phyloP scores from a whole-genome alignment of 1,139 yeast species.

The Meyerozyma smithsonii region DNA sequence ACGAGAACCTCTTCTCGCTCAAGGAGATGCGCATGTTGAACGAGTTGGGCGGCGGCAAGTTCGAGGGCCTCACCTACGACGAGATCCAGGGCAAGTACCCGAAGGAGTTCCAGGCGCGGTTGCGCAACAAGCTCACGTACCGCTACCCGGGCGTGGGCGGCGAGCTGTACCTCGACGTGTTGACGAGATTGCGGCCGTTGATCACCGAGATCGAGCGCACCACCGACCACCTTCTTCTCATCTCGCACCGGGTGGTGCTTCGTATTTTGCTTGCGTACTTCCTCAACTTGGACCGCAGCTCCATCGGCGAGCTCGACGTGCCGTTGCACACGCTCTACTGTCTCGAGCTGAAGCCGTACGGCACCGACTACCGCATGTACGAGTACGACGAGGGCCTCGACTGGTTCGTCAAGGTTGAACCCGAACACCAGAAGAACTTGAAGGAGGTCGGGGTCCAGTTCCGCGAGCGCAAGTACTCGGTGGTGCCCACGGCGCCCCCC shows the following conservation, averaged over 20 bases:
- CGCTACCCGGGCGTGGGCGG: conserved; percentile 98
- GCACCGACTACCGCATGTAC: conserved; percentile 86
- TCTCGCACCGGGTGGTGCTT: conserved; percentile 89
- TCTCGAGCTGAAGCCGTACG: conserved; percentile 90
- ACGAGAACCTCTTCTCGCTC: conserved; percentile 68
- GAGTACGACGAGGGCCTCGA: conserved; percentile 77
- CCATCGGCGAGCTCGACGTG: conserved; percentile 86
- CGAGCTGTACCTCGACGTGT: conserved; percentile 89
- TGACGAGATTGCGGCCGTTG: conserved; percentile 81
- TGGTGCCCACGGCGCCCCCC: conserved; percentile 71
- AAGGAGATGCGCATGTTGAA: conserved; percentile 92
- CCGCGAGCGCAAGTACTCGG: conserved; percentile 63
- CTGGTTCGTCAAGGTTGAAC: conserved; percentile 73
- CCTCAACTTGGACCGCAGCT: conserved; percentile 74
- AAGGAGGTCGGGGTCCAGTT: conserved; percentile 65
- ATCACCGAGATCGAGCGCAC: conserved; percentile 92
- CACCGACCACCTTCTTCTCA: conserved; percentile 75
- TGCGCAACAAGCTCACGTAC: conserved; percentile 72
- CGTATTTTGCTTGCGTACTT: conserved; percentile 85
- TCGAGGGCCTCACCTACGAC: conserved; percentile 74
- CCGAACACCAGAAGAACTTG: conserved; percentile 55
- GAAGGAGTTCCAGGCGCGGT: conserved; percentile 70
- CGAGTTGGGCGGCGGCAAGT: conserved; percentile 88
- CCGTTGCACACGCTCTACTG: conserved; percentile 89
- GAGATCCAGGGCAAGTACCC: conserved; percentile 73